A percentile compares a stretch with the other conserved stretches of the same genome.
These are phyloP conservation scores for Crepidotus variabilis DNA, from an alignment of 768 basidiomycete genomes.

Conservation along the genomic window DNA sequence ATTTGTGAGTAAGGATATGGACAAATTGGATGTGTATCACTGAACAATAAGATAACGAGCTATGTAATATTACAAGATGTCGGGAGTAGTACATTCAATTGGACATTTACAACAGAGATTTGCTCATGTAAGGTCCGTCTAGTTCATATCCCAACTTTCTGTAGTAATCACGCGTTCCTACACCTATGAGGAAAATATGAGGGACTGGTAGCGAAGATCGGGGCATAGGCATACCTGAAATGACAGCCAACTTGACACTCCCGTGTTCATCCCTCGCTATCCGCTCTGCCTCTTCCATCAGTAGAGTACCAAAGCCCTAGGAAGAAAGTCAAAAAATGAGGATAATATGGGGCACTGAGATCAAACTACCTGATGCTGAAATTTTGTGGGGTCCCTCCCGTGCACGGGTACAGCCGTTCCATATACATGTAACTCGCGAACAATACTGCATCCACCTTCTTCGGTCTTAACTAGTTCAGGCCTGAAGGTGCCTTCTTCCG, in stretches of 20 bases:
- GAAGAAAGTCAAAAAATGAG: not conserved
- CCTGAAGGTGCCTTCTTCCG: constrained; percentile 94
- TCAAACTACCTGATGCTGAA: constrained; percentile 79
- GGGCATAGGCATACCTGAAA: constrained; percentile 62
- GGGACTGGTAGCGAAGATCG: not conserved
- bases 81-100: no score
- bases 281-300: constrained; percentile 99
- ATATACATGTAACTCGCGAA: constrained; percentile 95
- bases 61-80: no score
- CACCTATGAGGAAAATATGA: constrained; percentile 48
- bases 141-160: constrained; percentile 89
- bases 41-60: not conserved
- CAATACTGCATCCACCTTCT: constrained; percentile 86
- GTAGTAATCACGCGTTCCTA: constrained; percentile 97
- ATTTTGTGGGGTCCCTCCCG: constrained; percentile 95
- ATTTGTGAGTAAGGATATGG: no score
- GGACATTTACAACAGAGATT: constrained; percentile 39
- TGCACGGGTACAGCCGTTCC: constrained; percentile 98
- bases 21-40: not conserved
- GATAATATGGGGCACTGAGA: not conserved
- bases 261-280: constrained; percentile 98
- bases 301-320: constrained; percentile 90
- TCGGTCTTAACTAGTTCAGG: constrained; percentile 79
- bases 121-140: constrained; percentile 98
- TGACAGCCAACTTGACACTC: constrained; percentile 94